Evolutionary conservation across 331 rosid genomes (phyloP).

Genomic region (Pyrus hybrid): DNA sequence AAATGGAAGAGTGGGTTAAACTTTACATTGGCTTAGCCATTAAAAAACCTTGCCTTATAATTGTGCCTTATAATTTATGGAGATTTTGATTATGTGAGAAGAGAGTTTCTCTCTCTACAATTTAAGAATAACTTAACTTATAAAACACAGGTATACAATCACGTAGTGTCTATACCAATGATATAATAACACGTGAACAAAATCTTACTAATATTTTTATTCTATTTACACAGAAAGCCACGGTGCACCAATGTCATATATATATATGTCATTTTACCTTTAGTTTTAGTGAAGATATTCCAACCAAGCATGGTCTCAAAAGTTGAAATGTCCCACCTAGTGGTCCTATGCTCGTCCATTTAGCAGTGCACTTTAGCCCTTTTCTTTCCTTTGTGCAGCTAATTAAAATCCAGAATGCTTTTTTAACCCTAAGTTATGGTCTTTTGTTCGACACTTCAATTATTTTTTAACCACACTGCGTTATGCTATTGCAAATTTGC

Average conservation of each 20-base stretch:
- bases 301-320: not conserved
- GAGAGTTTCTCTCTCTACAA: not conserved
- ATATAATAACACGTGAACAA: no score
- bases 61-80: not conserved
- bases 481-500: constrained; percentile 2
- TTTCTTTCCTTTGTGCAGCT: not conserved
- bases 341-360: not conserved
- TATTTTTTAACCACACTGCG: not conserved
- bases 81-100: not conserved
- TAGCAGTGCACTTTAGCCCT: not conserved
- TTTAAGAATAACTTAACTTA: not conserved
- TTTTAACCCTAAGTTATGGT: not conserved
- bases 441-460: not conserved
- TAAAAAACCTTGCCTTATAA: no score
- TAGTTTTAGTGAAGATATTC: not conserved
- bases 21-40: no score
- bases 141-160: fast-evolving
- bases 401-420: not conserved
- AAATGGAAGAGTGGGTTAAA: no score
- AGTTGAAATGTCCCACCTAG: not conserved
- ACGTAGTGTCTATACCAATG: no score
- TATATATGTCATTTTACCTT: not conserved
- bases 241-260: no score
- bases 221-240: no score
- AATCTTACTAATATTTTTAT: no score